Percentiles rank a stretch among this genome's conserved stretches.
Conservation (phyloP, 768 basidiomycete genomes). For the Udeniomyces megalosporus region DNA sequence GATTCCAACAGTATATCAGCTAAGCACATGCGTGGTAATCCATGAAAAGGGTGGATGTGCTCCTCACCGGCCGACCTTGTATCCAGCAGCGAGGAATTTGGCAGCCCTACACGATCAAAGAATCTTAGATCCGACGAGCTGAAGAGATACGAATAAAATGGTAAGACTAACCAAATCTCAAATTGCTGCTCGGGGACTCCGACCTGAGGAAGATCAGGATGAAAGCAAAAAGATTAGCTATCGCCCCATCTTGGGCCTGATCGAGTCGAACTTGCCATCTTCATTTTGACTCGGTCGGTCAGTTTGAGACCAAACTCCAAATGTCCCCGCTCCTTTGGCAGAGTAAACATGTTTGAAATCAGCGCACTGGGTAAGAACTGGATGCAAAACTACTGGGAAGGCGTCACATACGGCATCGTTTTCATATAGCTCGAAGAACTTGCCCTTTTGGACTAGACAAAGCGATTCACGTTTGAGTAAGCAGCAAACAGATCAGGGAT, state of each 20-base stretch:
- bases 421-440: constrained; percentile 49
- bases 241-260: neutral
- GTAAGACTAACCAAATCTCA: constrained; percentile 32
- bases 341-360: neutral
- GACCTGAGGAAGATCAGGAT: constrained; percentile 37
- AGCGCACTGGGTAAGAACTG: neutral
- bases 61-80: constrained; percentile 64
- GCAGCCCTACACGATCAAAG: constrained; percentile 23
- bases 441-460: constrained; percentile 63
- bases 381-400: no score
- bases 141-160: constrained; percentile 28
- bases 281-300: constrained; percentile 83
- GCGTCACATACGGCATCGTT: constrained; percentile 50
- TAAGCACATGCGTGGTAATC: no score
- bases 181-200: constrained; percentile 90
- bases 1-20: no score
- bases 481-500: neutral
- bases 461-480: constrained; percentile 35
- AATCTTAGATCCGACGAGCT: constrained; percentile 34
- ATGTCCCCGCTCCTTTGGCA: constrained; percentile 47
- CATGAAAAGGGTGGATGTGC: no score
- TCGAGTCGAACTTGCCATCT: constrained; percentile 52
- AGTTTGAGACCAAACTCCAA: constrained; percentile 83
- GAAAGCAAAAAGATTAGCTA: neutral
- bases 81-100: constrained; percentile 30